Base-by-base conservation (phyloP, 257 asterid genomes). In the Plantago major region DNA sequence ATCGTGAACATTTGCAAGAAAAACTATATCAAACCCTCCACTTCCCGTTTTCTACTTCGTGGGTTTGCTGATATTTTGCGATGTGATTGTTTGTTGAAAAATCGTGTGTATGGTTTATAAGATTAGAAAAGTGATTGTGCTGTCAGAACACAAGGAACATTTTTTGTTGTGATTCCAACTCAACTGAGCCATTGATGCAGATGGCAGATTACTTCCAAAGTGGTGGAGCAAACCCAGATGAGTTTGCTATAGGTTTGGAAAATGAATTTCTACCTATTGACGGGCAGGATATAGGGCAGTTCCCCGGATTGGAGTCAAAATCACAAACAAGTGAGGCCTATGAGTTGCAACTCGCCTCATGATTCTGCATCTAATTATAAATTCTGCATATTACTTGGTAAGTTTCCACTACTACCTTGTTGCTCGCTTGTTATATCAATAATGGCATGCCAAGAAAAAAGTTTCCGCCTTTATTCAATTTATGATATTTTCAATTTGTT, bases 271-370 rank as follows among this genome's bases (percentile, higher is more conserved):
- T 74, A 65, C 83, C 90, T 14, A 82, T 89, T 18, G 50, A 66
- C 14, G 95, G 95, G 63, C 90, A 81, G 62, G 98, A 92, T 62
- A 86, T 92, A 6, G 95, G 98, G 61, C 96, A 92, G 75, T 88
- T 92, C 77, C 89, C 95, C n/a, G 96, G 96, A 38, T 47, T 92
- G 73, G 82, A 73, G 71, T 68, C 92, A 10, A 73, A 75, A 64
- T 73, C 53, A 50, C 77, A 75, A 67, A 68, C 17, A 47, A 49
- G 70, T 11, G 66, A 75, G 60, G 53, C 78, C 50, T 78, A 30
- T 68, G 84, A 69, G 48, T 11, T 81, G 71, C 80, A 79, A 71
- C 79, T 81, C 56, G 59, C 77, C 49, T 61, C 74, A 42, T 85
- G 72, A 80, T 59, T 65, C 50, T 22, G 56, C 55, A 30, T 55